Evolutionary conservation across 2,329 filamentous ascomycete genomes (phyloP).

Genomic region (Thelonectria rubi): DNA sequence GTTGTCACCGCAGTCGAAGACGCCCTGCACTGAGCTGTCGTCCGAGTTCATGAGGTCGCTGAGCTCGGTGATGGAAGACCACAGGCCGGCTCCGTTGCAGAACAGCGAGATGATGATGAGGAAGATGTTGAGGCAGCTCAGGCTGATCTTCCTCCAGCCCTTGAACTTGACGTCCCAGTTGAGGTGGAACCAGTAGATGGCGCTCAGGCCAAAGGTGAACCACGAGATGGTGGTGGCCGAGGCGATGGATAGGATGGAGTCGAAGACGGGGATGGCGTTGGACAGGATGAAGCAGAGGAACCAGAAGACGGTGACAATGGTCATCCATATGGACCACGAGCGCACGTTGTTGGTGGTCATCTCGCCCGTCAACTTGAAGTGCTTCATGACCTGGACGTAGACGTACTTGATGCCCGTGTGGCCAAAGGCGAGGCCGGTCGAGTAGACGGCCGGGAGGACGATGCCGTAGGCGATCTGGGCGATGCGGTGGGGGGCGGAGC

Average conservation of each 20-base stretch:
- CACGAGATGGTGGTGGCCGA: slow-evolving; percentile 49
- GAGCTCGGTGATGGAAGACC: slow-evolving; percentile 46
- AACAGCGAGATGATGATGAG: slow-evolving; percentile 47
- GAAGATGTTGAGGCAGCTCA: slow-evolving; percentile 43
- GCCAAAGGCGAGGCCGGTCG: slow-evolving; percentile 46
- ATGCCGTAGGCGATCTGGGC: slow-evolving; percentile 46
- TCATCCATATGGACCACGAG: slow-evolving; percentile 49
- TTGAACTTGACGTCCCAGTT: slow-evolving; percentile 47
- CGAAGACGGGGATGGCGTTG: slow-evolving; percentile 50
- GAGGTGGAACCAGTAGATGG: slow-evolving; percentile 49
- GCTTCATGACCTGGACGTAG: slow-evolving; percentile 47
- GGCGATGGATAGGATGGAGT: slow-evolving; percentile 50
- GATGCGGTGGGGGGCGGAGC: slow-evolving; percentile 35
- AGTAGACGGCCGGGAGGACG: slow-evolving; percentile 44
- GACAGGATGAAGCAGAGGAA: slow-evolving; percentile 47
- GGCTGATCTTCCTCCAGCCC: slow-evolving; percentile 42
- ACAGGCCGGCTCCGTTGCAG: slow-evolving; percentile 49
- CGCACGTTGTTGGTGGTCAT: slow-evolving; percentile 46
- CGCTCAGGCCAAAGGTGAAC: slow-evolving; percentile 50
- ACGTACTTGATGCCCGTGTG: slow-evolving; percentile 49
- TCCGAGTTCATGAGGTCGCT: slow-evolving; percentile 44
- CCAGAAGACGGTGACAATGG: slow-evolving; percentile 48
- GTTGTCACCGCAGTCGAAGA: slow-evolving; percentile 49
- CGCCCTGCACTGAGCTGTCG: slow-evolving; percentile 42
- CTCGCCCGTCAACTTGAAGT: slow-evolving; percentile 45